phyloP scores from a whole-genome alignment of 352 stramenopile species.

The Saprolegnia diclina region DNA sequence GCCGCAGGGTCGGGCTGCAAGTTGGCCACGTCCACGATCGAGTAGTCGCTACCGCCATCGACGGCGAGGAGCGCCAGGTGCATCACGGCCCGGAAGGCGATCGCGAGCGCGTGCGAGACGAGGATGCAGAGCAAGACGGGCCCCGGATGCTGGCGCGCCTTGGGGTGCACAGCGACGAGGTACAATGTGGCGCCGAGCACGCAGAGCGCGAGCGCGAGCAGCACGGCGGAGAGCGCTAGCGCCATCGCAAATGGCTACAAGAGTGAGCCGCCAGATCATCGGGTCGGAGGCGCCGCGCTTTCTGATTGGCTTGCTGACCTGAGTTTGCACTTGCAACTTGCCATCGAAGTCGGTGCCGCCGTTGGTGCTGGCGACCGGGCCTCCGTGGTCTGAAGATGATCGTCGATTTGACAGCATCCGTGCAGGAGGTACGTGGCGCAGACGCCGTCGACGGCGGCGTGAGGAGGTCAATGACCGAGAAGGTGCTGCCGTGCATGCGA shows the following conservation, averaged over 20 bases:
- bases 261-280: too few relatives aligned
- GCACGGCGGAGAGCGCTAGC: conserved; percentile 26
- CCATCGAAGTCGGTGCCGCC: too few relatives aligned
- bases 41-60: neutral
- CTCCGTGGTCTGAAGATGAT: too few relatives aligned
- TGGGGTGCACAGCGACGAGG: conserved; percentile 63
- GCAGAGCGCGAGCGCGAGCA: conserved; percentile 56
- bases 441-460: too few relatives aligned
- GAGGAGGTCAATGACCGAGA: too few relatives aligned
- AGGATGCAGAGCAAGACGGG: conserved; percentile 75
- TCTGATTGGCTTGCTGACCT: too few relatives aligned
- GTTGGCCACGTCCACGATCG: conserved; percentile 12
- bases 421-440: too few relatives aligned
- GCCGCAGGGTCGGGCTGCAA: conserved; percentile 36
- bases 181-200: conserved; percentile 59
- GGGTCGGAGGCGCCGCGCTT: too few relatives aligned
- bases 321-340: too few relatives aligned
- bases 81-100: conserved; percentile 41
- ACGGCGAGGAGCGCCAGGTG: neutral
- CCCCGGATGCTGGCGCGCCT: conserved; percentile 54
- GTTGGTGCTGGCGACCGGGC: too few relatives aligned
- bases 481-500: too few relatives aligned
- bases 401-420: too few relatives aligned
- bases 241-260: neutral
- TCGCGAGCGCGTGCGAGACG: conserved; percentile 56